These are phyloP conservation scores for Fusarium sp. DNA, from an alignment of 2,329 filamentous ascomycete species.

Conservation along the genomic window DNA sequence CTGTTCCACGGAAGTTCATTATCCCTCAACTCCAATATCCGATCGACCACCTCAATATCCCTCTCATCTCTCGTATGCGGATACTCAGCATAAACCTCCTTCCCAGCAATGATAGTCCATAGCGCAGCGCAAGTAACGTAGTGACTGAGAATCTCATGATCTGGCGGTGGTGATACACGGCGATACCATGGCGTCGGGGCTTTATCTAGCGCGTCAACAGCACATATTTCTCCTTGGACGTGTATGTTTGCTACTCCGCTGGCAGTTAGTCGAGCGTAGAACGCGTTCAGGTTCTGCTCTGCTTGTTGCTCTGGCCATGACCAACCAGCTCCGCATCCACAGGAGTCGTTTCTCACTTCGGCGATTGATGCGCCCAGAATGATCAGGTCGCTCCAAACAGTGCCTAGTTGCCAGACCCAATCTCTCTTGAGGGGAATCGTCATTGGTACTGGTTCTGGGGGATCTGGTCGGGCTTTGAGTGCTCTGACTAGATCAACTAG, in stretches of 20 bases:
- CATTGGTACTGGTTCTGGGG: neutral
- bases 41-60: neutral
- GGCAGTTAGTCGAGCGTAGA: neutral
- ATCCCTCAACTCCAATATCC: neutral
- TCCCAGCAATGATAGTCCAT: neutral
- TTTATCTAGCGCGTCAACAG: neutral
- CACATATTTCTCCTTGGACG: neutral
- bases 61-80: neutral
- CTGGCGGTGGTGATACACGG: neutral
- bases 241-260: neutral
- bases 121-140: neutral
- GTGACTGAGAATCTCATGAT: neutral
- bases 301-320: slow-evolving; percentile 1
- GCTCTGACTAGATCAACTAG: neutral
- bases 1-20: slow-evolving; percentile 6
- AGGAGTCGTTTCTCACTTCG: neutral
- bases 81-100: neutral
- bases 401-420: neutral
- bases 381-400: neutral
- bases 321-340: slow-evolving; percentile 19
- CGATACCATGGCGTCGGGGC: neutral
- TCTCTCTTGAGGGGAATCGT: neutral
- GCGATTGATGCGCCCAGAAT: neutral
- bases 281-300: neutral
- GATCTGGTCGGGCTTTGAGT: neutral